Evolutionary conservation across 768 basidiomycete genomes (phyloP).

Genomic region (Pholiota molesta): DNA sequence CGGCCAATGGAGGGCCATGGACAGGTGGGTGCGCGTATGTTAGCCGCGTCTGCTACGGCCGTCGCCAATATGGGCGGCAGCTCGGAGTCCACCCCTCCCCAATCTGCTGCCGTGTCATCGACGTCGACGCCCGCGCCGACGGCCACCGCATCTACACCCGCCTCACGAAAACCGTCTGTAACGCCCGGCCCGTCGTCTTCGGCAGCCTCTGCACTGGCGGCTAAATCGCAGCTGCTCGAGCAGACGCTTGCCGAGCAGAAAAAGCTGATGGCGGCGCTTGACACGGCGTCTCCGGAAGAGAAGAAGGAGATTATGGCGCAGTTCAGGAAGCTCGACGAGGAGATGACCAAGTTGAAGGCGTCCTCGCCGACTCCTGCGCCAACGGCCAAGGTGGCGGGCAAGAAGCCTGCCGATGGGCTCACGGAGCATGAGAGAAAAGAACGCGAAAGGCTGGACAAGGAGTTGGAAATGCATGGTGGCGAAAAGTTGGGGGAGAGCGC

Average conservation of each 20-base stretch:
- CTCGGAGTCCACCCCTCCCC: conserved; percentile 27
- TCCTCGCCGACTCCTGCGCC: conserved; percentile 31
- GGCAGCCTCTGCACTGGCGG: conserved; percentile 54
- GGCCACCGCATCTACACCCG: conserved; percentile 11
- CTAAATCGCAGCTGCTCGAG: conserved; percentile 76
- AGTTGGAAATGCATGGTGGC: conserved; percentile 67
- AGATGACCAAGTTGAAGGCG: conserved; percentile 59
- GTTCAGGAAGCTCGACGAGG: conserved; percentile 75
- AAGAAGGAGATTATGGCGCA: conserved; percentile 81
- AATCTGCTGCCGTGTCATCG: conserved; percentile 16
- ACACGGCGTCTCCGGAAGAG: conserved; percentile 65
- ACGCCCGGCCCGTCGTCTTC: conserved; percentile 8
- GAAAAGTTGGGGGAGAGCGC: conserved; percentile 47
- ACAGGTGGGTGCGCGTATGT: conserved; percentile 69
- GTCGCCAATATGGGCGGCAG: conserved; percentile 63
- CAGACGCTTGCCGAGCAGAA: conserved; percentile 91
- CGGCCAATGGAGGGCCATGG: conserved; percentile 92
- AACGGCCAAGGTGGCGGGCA: conserved; percentile 18
- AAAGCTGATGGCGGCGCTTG: conserved; percentile 71
- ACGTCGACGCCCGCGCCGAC: conserved; percentile 20
- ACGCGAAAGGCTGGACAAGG: conserved; percentile 75
- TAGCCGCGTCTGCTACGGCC: conserved; percentile 80
- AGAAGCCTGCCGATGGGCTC: conserved; percentile 21
- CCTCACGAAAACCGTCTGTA: conserved; percentile 14
- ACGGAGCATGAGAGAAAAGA: conserved; percentile 58